These are phyloP conservation scores for Blepharisma stoltei DNA, from an alignment of 73 alveolate species.

Conservation along the genomic window DNA sequence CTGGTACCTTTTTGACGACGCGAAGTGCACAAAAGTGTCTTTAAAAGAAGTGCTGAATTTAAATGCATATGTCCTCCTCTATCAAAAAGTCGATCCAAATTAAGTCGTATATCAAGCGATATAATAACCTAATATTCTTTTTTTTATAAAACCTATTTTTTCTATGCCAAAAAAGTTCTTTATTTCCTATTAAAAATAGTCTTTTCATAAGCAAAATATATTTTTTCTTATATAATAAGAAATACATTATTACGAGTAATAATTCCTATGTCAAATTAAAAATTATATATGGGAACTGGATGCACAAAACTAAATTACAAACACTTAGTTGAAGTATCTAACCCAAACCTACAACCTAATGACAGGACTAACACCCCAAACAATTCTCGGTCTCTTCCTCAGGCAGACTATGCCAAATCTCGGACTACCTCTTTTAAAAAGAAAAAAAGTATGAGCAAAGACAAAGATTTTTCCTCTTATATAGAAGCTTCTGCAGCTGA, in stretches of 20 bases:
- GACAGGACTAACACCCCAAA: neutral
- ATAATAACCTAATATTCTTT: too few species aligned
- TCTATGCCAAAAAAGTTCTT: too few species aligned
- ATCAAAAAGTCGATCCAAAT: neutral
- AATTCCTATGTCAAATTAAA: neutral
- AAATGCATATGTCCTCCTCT: conserved; percentile 7
- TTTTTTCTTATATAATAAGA: too few species aligned
- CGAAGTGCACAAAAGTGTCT: conserved; percentile 9
- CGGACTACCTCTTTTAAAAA: neutral
- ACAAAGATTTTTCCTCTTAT: neutral
- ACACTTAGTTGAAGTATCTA: neutral
- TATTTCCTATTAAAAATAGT: too few species aligned
- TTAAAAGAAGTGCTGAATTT: neutral
- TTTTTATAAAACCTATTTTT: too few species aligned
- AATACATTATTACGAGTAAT: too few species aligned
- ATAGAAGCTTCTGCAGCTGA: conserved; percentile 29
- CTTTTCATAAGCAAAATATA: too few species aligned
- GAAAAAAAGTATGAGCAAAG: neutral
- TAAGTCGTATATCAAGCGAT: too few species aligned
- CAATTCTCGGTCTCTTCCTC: neutral
- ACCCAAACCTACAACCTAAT: neutral
- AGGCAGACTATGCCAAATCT: neutral
- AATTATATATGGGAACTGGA: conserved; percentile 26
- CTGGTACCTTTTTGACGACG: conserved; percentile 33
- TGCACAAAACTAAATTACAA: neutral